A percentile compares a stretch with the other conserved stretches of the same genome.
Evolutionary conservation across 1,284 basidiomycete genomes (phyloP).

Genomic region (Irpex sp.): DNA sequence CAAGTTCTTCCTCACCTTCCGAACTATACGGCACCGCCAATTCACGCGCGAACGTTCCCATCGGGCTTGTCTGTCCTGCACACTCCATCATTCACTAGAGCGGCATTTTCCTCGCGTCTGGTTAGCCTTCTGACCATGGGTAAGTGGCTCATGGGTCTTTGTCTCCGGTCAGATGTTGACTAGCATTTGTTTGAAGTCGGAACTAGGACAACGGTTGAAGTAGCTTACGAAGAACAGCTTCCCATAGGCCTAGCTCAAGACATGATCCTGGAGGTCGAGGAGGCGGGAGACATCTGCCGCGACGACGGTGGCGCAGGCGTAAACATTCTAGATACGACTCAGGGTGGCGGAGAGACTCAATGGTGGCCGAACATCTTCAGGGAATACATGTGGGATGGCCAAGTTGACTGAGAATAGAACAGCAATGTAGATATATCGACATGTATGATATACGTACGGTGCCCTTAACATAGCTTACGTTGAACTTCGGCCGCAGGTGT

Average conservation of each 20-base stretch:
- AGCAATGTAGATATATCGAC: no score
- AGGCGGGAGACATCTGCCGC: conserved; percentile 62
- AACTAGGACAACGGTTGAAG: conserved; percentile 54
- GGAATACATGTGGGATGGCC: conserved; percentile 68
- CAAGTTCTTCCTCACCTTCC: conserved; percentile 71
- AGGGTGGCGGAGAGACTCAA: conserved; percentile 37
- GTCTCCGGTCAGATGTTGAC: not conserved
- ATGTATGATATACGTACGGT: no score
- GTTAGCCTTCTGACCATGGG: conserved; percentile 49
- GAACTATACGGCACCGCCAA: conserved; percentile 62
- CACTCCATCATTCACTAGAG: conserved; percentile 70
- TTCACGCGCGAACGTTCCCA: conserved; percentile 65
- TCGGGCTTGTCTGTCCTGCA: conserved; percentile 81
- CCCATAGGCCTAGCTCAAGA: conserved; percentile 71
- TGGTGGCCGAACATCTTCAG: conserved; percentile 72
- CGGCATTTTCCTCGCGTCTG: conserved; percentile 65
- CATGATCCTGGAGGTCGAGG: conserved; percentile 72
- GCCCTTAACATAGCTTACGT: no score
- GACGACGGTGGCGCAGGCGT: conserved; percentile 60
- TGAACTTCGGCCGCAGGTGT: not conserved
- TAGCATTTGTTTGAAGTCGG: conserved; percentile 15
- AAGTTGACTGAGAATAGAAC: conserved; percentile 18
- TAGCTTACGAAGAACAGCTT: conserved; percentile 66
- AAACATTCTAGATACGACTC: conserved; percentile 19
- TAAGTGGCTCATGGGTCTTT: conserved; percentile 4